These are phyloP conservation scores for Pisolithus albus DNA, from an alignment of 768 basidiomycete genomes.

Conservation along the genomic window DNA sequence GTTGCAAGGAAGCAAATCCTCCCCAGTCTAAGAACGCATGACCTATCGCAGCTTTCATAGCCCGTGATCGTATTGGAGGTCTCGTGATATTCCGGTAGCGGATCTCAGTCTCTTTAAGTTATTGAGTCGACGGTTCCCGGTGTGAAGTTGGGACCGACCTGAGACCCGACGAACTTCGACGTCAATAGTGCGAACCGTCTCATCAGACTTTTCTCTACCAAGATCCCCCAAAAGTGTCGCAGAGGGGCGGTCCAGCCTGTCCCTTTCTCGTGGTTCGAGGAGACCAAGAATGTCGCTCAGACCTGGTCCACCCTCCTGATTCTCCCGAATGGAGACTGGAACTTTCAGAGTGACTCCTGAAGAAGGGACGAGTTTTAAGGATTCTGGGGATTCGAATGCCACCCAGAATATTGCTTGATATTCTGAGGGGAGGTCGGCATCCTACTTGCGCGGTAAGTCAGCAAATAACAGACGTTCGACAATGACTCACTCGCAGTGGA, in stretches of 20 bases:
- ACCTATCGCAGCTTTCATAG: constrained; percentile 24
- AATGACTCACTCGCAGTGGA: constrained; percentile 33
- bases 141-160: constrained; percentile 12
- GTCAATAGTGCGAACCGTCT: constrained; percentile 2
- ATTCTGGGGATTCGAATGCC: constrained; percentile 40
- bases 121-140: neutral
- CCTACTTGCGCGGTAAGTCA: constrained; percentile 28
- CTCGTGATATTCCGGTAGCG: constrained; percentile 15
- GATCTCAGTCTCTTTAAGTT: constrained; percentile 11
- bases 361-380: constrained; percentile 30
- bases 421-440: constrained; percentile 36
- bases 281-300: constrained; percentile 26
- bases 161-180: constrained; percentile 16
- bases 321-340: constrained; percentile 15
- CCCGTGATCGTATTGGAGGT: constrained; percentile 24
- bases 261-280: constrained; percentile 14
- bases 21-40: constrained; percentile 29
- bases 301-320: constrained; percentile 28
- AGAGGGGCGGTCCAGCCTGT: neutral
- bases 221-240: neutral
- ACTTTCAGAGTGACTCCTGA: constrained; percentile 27
- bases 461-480: neutral
- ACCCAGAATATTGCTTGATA: constrained; percentile 41
- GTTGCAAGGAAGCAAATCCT: constrained; percentile 24
- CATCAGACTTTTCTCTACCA: neutral